Percentiles rank a stretch among this genome's conserved stretches.
Evolutionary conservation across 179 eudicot species (phyloP).

Genomic region (Spinacia oleracea): DNA sequence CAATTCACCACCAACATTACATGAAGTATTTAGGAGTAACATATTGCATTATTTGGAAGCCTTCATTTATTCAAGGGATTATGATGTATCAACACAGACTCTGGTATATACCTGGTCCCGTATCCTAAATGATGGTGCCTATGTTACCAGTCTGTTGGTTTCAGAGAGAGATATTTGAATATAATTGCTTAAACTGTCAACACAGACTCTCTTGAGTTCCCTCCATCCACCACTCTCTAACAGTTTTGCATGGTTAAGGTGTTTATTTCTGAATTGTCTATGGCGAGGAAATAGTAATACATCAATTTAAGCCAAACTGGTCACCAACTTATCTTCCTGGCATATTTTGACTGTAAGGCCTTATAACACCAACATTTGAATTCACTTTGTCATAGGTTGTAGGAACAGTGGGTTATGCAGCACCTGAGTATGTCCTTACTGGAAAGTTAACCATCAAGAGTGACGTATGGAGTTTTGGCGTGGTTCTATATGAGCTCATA

Average conservation of each 20-base stretch:
- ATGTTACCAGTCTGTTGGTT: not conserved
- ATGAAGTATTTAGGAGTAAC: not conserved
- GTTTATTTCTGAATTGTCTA: not conserved
- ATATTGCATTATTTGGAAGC: not conserved
- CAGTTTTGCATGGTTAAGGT: not conserved
- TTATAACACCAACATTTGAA: not conserved
- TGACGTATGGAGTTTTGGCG: constrained; percentile 59
- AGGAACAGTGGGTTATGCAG: constrained; percentile 57
- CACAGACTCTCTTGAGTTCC: not conserved
- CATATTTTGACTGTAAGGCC: not conserved
- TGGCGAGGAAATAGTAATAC: not conserved
- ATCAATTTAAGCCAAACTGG: not conserved
- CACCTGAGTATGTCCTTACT: constrained; percentile 51
- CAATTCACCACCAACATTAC: not conserved
- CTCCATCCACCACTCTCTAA: not conserved
- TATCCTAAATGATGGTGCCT: not conserved
- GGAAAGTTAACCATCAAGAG: constrained; percentile 51
- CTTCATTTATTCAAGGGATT: not conserved
- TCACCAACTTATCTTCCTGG: not conserved
- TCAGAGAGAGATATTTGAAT: not conserved
- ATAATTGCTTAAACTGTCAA: not conserved
- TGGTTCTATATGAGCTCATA: constrained; percentile 47
- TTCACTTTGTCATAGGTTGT: constrained; percentile 35
- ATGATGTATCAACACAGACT: not conserved
- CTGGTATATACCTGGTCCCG: not conserved